Evolutionary conservation across 106 monocot genomes (phyloP), one percentile per base, ranked within the genome.

Genomic region (Phalaenopsis equestris): DNA sequence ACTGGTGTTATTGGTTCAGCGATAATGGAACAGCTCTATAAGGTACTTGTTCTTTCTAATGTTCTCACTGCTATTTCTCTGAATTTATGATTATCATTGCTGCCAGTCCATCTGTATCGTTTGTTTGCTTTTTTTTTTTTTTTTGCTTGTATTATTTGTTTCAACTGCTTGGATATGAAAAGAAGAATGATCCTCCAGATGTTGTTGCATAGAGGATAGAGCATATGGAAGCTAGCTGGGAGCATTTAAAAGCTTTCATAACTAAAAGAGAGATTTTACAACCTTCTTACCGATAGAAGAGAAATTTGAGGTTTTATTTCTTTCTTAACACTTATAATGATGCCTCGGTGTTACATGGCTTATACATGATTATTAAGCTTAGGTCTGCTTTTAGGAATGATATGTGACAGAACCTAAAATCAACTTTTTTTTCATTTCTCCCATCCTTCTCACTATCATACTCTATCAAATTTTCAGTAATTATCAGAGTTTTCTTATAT

Each of bases 1-100:
- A 93, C 90, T 6, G 90, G 93, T 11, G 90, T 93, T 55, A 43
- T 93, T 24, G 93, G 87, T 46, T 82, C 93, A 15, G 90, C 93
- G 17, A 43, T 93, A 41, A 93, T 90, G 2, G 93, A 93, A 82
- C 93, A 93, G 56, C 87, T 93, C 1, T 90, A 90, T 46, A 93
- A 89, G 87, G 93, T 93, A 84, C 5, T 17, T 17, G 15, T 38
- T n/a, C 73, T 67, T 64, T 79, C 5, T 21, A 14, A 21, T 21
- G 3, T 67, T 2, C 1, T 19, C 39, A 57, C 5, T 14, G 38
- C 37, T 38, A 57, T 57, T 58, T 78, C n/a, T 30, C 19, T 52
- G 46, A 23, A 24, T 49, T 76, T 76, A 2, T 36, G 49, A 14
- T 18, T 76, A 23, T 52, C 24, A 17, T 48, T 47, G 49, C 42